Base-by-base conservation (phyloP, 2,329 filamentous ascomycete genomes). In the Penicillium sp. region DNA sequence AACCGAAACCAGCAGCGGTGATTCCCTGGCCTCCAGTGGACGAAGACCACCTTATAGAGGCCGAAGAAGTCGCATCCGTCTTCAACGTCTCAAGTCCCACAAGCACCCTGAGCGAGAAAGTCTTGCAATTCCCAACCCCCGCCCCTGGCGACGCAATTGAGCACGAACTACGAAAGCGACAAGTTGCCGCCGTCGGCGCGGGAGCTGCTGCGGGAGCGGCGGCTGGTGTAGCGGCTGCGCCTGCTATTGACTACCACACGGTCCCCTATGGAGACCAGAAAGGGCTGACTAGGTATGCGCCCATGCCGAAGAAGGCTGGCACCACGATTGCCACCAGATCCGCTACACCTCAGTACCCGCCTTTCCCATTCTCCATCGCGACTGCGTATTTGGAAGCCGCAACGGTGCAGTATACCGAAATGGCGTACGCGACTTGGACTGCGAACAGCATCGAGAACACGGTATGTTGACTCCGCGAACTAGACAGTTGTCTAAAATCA, bases 261-360 rank as follows among this genome's bases (percentile, higher is more conserved):
- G 70, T 85, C 7, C 79, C 81, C 4, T 87, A 85, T 62, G 76
- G 75, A 3, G 71, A 80, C 61, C 85, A 87, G 67, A 65, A 63
- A 0, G 85, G 84, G 1, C 65, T 75, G 29, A 86, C 81, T 4
- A 80, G 80, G 64, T 87, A 84, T 67, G 85, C 84, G 11, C 84
- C 85, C 1, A 83, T 85, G 81, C 82, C 85, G 57, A 78, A 79
- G 47, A 73, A 80, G n/a, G 83, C 84, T 2, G 77, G 79, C 10
- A 85, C 81, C 5, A 83, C 82, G 63, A 85, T 87, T 57, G 83
- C 82, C 2, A 77, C 77, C 36, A 83, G 79, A 61, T 73, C 71
- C 5, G 71, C 75, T 13, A 77, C 74, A 42, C 80, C 79, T 7
- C 70, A 81, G 59, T 81, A 79, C 62, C 82, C 85, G 1, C 83